Evolutionary conservation across 2,329 filamentous ascomycete species (phyloP), one percentile per base, ranked within the genome.

Genomic region (Epichloe sylvatica): DNA sequence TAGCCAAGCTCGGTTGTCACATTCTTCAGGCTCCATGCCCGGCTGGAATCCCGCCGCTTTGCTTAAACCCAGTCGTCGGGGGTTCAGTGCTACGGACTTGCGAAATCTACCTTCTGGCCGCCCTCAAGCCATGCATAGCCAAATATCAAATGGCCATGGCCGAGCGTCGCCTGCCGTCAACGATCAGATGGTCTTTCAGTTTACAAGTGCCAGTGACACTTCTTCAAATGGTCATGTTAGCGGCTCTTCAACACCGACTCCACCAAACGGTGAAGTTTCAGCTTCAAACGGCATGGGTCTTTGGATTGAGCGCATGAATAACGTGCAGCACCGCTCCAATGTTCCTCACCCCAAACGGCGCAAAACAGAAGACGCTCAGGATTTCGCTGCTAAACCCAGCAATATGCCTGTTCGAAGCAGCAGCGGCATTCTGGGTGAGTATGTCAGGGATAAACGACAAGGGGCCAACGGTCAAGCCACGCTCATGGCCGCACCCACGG

Each of bases 261-360:
- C 62, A 4, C 56, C 50, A 23, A 55, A 56, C 15, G 58, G 59
- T 44, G 57, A 60, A 37, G 52, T 53, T 17, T 53, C 55, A 17
- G 43, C 55, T 5, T 50, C 55, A 19, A 62, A 57, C 46, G 76
- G 78, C 25, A 74, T 79, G 56, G 72, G 75, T 9, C 67, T 68
- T 49, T 78, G 89, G 68, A 78, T 94, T 43, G 86, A 94, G 64
- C 77, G 80, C 34, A 73, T 89, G 62, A 86, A 90, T 62, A 81
- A 83, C 55, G 77, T 94, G 13, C 76, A 86, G 55, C 75, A 83
- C 47, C 83, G 89, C 25, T 57, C 70, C 60, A 54, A 72, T 63
- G 60, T 71, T 33, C 72, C 75, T 3, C 78, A 84, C 19, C 69
- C 73, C 30, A 91, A 91, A 67, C 80, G 81, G 47, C 68, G 80